These are phyloP conservation scores for Hanseniaspora occidentalis DNA, from an alignment of 805 yeast species.

Conservation along the genomic window DNA sequence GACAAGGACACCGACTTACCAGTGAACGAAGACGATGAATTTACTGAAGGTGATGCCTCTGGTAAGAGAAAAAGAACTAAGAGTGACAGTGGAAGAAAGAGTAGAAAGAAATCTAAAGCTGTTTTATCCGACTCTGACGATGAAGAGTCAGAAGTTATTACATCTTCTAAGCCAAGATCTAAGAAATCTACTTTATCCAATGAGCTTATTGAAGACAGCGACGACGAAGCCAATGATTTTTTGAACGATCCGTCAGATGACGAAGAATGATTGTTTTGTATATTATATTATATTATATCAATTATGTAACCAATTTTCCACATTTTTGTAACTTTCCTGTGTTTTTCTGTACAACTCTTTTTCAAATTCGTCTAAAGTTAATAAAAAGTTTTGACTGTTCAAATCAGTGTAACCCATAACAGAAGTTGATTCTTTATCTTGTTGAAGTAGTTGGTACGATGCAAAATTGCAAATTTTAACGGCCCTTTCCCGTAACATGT, in stretches of 20 bases:
- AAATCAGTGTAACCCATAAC: constrained; percentile 21
- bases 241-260: background rate
- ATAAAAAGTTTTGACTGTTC: constrained; percentile 31
- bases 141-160: constrained; percentile 19
- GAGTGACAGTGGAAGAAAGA: constrained; percentile 18
- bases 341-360: constrained; percentile 42
- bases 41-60: constrained; percentile 21
- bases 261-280: background rate
- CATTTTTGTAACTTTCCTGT: constrained; percentile 35
- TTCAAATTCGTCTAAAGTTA: constrained; percentile 69
- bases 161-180: constrained; percentile 15
- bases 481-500: constrained; percentile 52
- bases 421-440: constrained; percentile 10
- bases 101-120: constrained; percentile 29
- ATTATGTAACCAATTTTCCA: constrained; percentile 29
- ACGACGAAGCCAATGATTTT: constrained; percentile 20
- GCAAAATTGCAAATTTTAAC: constrained; percentile 65
- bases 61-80: constrained; percentile 14
- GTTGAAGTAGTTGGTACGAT: constrained; percentile 5
- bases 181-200: constrained; percentile 22
- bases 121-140: constrained; percentile 34
- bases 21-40: constrained; percentile 19
- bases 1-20: constrained; percentile 26
- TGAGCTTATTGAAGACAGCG: constrained; percentile 33
- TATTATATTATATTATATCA: background rate